Evolutionary conservation across 495 filamentous ascomycete genomes (phyloP).

Genomic region (Penicillium argentinense): DNA sequence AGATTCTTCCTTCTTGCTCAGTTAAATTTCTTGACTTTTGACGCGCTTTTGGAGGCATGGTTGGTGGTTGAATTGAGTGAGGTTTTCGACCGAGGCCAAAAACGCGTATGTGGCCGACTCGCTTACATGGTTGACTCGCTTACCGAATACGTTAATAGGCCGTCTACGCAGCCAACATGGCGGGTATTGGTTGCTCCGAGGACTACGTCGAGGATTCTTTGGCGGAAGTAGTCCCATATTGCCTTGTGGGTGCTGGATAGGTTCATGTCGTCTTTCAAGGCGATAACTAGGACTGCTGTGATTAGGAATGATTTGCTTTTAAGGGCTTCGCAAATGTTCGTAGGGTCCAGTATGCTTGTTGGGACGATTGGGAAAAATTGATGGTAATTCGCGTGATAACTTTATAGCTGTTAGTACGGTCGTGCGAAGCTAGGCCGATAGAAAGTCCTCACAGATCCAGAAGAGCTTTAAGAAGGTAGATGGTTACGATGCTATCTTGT

Average conservation of each 20-base stretch:
- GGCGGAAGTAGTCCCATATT: conserved; percentile 3
- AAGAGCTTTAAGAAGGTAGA: background rate
- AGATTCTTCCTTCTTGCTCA: too few relatives aligned
- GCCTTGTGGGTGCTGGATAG: background rate
- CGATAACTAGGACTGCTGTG: conserved; percentile 3
- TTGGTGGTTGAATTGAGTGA: too few relatives aligned
- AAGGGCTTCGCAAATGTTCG: background rate
- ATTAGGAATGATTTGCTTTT: conserved; percentile 8
- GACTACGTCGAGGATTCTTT: conserved; percentile 7
- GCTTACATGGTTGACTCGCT: too few relatives aligned
- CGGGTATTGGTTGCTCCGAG: conserved; percentile 1
- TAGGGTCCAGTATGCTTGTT: background rate
- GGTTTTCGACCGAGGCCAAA: too few relatives aligned
- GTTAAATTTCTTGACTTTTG: too few relatives aligned
- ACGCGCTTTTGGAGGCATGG: too few relatives aligned
- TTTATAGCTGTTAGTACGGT: background rate
- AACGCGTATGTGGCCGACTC: too few relatives aligned
- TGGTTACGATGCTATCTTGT: background rate
- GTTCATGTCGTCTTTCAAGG: conserved; percentile 3
- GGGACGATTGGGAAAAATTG: conserved; percentile 12
- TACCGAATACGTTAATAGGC: too few relatives aligned
- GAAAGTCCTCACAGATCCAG: background rate
- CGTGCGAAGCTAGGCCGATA: too few relatives aligned
- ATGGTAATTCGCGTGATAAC: conserved; percentile 5
- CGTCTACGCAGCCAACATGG: conserved; percentile 12